A percentile compares a stretch with the other conserved stretches of the same genome.
phyloP scores from a whole-genome alignment of 805 yeast genomes.

The Priceomyces fermenticarens region DNA sequence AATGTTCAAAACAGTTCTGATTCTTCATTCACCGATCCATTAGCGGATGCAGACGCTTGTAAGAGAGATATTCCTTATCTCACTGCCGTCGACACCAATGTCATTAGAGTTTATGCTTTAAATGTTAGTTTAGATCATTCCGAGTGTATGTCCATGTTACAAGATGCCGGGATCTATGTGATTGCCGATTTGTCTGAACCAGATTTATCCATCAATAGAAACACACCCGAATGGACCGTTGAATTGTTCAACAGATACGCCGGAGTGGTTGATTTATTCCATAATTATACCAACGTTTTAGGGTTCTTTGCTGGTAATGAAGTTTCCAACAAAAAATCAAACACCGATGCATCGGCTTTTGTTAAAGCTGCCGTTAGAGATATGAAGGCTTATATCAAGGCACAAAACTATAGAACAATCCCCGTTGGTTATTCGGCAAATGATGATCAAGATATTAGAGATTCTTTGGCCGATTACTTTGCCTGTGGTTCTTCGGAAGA shows the following conservation, averaged over 20 bases:
- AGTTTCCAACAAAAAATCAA: constrained; percentile 79
- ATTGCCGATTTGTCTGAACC: constrained; percentile 63
- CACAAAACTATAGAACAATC: constrained; percentile 64
- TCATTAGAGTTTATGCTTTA: constrained; percentile 43
- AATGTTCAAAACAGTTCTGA: constrained; percentile 28
- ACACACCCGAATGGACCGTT: constrained; percentile 74
- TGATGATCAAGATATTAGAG: constrained; percentile 82
- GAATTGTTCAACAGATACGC: constrained; percentile 74
- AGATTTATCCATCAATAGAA: constrained; percentile 69
- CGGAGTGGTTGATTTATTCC: constrained; percentile 75
- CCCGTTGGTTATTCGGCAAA: constrained; percentile 95
- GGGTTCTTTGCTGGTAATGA: constrained; percentile 99
- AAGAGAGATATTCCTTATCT: constrained; percentile 42
- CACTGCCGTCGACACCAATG: constrained; percentile 36
- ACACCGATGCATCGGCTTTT: constrained; percentile 87
- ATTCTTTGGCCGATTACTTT: constrained; percentile 77
- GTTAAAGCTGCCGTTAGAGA: constrained; percentile 97
- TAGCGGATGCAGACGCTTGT: constrained; percentile 40
- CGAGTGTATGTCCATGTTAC: constrained; percentile 40
- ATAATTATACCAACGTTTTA: constrained; percentile 72
- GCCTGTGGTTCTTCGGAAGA: constrained; percentile 71
- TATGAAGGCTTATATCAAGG: constrained; percentile 68
- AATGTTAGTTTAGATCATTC: constrained; percentile 36
- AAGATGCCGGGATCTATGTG: constrained; percentile 45
- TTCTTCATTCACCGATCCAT: constrained; percentile 32